Evolutionary conservation across 176 grass and related monocot species (phyloP), one percentile per base, ranked within the genome.

Genomic region (Avena eriantha): DNA sequence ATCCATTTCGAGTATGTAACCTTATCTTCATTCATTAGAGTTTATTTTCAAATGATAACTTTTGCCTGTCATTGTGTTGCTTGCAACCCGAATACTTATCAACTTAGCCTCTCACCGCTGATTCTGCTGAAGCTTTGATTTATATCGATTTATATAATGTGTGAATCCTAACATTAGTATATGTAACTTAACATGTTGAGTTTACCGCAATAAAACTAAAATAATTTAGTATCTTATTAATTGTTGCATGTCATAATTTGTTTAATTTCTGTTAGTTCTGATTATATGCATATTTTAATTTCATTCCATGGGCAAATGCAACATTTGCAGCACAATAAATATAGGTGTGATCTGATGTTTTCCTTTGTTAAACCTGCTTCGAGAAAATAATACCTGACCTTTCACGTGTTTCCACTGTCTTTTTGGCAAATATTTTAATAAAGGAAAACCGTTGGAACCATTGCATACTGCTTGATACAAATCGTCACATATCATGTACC

Each of bases 1-100:
- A 98, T 84, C 96, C 96, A 26, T 91, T 95, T 89, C 93, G 86
- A 85, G 96, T 98, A 91, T 82, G 90, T 90, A 58, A 85, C 55
- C 73, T 76, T 33, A 87, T 80, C 81, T 73, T 83, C 17, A 39
- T 63, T 47, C 17, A 36, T 90, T 66, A 73, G 49, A 14, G 33
- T 41, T 79, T 90, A 8, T 35, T 84, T 70, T 84, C 21, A 50
- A 22, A 72, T 79, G 73, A 74, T 83, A 83, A 17, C 53, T 72
- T 79, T 63, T 63, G 35, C 36, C 19, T 57, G 57, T 59, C 70
- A 41, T 80, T 53, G 16, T 81, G 56, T 76, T 86, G 63, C 21
- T 83, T 70, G 64, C 79, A 66, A 56, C 29, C n/a, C 46, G 58
- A 41, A 21, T 9, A 51, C 18, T 65, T 76, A 43, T 35, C 17